Base-by-base conservation (phyloP, 306 rosid genomes). In the Cucurbita argyrosperma region DNA sequence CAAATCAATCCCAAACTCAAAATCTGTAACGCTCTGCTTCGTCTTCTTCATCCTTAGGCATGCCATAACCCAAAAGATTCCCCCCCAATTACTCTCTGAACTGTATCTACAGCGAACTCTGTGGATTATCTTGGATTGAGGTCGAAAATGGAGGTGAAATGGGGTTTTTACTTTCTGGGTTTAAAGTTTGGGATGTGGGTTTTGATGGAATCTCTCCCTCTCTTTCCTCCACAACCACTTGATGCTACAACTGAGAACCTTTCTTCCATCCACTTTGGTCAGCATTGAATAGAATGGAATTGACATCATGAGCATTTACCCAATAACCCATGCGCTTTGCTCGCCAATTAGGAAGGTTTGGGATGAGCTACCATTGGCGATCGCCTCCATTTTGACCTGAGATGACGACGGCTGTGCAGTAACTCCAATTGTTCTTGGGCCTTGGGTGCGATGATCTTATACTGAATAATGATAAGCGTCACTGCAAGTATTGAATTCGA, bases 31-130 rank as follows among this genome's bases (percentile, higher is more conserved):
- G 52, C 50, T 60, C 77, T 82, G 78, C 50, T 83, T 79, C 84
- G 80, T 82, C 54, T 83, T 79, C 85, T 78, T 82, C 83, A 42
- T 81, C 87, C 74, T 63, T 74, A 60, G 85, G 82, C 92, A 79
- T 90, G 88, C 96, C 96, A 92, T 88, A 84, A 83, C 87, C 82
- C 67, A 84, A 80, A 75, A 62, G 26, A 38, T 15, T 39, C 69
- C 43, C 26, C 23, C 68, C 39, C 12, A 19, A 3, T 23, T 3
- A 30, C 35, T 30, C 35, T 30, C 35, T 30, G 35, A 30, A 30
- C 35, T 30, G 35, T 30, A 30, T 30, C 35, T 3, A 30, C 35
- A 30, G 35, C 0, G 35, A 30, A 30, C 35, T 30, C 35, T 30
- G 35, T 30, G 3, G 35, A 30, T 30, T 37, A n/a, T 59, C 67